phyloP scores from a whole-genome alignment of 23 red algal species.

The Gracilariopsis chorda region DNA sequence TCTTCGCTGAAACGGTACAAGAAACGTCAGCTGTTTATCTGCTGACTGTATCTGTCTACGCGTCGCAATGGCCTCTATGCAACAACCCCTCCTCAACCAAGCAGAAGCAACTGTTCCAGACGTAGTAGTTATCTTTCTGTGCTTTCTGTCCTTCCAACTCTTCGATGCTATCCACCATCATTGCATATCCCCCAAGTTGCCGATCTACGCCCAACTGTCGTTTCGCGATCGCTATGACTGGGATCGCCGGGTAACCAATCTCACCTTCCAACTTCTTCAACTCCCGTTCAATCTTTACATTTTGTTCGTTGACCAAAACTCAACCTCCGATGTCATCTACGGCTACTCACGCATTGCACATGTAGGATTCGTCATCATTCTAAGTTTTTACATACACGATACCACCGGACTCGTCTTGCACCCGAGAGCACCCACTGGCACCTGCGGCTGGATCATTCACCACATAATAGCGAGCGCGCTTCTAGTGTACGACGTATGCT shows the following conservation, averaged over 20 bases:
- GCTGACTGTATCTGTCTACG: too few species aligned
- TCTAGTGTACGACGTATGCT: conserved; percentile 19
- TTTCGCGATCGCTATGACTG: conserved; percentile 40
- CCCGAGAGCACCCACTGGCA: background rate
- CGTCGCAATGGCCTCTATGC: too few species aligned
- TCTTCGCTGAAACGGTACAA: too few species aligned
- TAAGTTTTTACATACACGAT: conserved; percentile 59
- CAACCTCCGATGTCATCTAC: conserved; percentile 13
- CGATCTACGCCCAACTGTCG: background rate
- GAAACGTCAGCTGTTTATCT: too few species aligned
- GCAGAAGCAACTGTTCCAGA: background rate
- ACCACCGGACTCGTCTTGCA: conserved; percentile 23
- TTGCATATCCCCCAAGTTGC: background rate
- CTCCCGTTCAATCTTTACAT: conserved; percentile 45
- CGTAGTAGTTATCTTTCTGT: background rate
- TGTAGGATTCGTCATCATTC: conserved; percentile 44
- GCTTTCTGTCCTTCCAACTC: background rate
- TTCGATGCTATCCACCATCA: background rate
- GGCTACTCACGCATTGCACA: conserved; percentile 17
- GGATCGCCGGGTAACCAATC: conserved; percentile 40
- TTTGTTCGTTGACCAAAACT: background rate
- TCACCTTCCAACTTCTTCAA: conserved; percentile 48
- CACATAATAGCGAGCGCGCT: conserved; percentile 23
- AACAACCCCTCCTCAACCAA: too few species aligned
- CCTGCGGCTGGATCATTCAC: conserved; percentile 28